Conservation (phyloP, 1,139 yeast genomes). For the Saccharomyces hybrid region DNA sequence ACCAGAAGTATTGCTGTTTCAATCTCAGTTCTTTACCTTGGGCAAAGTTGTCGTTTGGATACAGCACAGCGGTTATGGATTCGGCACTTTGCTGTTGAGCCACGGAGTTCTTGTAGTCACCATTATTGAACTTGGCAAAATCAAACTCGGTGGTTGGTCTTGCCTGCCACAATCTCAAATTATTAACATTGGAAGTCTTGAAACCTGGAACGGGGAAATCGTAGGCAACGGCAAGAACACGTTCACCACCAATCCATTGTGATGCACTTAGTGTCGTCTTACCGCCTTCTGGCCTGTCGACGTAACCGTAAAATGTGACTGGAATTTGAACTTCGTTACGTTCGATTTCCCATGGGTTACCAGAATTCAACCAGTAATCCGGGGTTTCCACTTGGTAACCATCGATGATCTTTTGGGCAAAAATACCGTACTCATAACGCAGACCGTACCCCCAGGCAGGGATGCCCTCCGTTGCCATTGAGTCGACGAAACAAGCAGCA, state of each 20-base stretch:
- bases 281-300: slow-evolving; percentile 53
- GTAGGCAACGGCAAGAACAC: slow-evolving; percentile 84
- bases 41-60: slow-evolving; percentile 88
- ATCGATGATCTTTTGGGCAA: slow-evolving; percentile 80
- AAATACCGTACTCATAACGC: slow-evolving; percentile 89
- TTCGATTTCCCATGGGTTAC: slow-evolving; percentile 90
- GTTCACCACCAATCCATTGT: slow-evolving; percentile 82
- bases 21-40: slow-evolving; percentile 86
- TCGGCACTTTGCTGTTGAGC: slow-evolving; percentile 81
- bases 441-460: slow-evolving; percentile 97
- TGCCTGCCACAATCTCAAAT: slow-evolving; percentile 84
- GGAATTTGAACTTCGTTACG: slow-evolving; percentile 84
- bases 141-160: slow-evolving; percentile 89
- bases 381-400: slow-evolving; percentile 94
- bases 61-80: slow-evolving; percentile 82
- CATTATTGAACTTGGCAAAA: slow-evolving; percentile 82
- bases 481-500: slow-evolving; percentile 92
- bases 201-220: slow-evolving; percentile 94
- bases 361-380: slow-evolving; percentile 83
- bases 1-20: slow-evolving; percentile 97
- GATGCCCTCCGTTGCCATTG: slow-evolving; percentile 75
- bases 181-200: slow-evolving; percentile 76
- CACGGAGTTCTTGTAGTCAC: slow-evolving; percentile 84
- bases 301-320: slow-evolving; percentile 85
- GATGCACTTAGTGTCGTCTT: slow-evolving; percentile 40